A percentile compares a stretch with the other conserved stretches of the same genome.
phyloP scores from a whole-genome alignment of 257 asterid genomes.

The Leptodermis oblonga region DNA sequence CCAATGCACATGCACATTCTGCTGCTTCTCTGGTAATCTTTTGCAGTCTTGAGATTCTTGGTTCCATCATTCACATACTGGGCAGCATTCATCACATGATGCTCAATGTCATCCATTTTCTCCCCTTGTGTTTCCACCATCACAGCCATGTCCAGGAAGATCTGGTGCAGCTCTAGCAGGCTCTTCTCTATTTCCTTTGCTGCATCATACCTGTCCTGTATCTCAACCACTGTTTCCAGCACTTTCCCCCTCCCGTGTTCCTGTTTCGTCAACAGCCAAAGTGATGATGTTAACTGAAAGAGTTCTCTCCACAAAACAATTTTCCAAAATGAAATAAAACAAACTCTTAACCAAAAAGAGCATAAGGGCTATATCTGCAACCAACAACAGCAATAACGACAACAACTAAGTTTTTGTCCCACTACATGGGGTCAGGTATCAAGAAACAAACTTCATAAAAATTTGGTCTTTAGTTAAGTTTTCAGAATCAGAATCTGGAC shows the following conservation, averaged over 20 bases:
- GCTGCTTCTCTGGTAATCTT: slow-evolving; percentile 70
- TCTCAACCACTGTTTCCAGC: slow-evolving; percentile 81
- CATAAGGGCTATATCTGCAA: too few species aligned
- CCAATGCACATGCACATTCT: slow-evolving; percentile 72
- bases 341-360: too few species aligned
- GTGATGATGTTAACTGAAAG: neutral
- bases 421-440: neutral
- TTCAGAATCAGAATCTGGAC: too few species aligned
- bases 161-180: slow-evolving; percentile 86
- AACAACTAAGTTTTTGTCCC: neutral
- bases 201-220: slow-evolving; percentile 66
- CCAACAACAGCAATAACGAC: too few species aligned
- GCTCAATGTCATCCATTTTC: slow-evolving; percentile 85
- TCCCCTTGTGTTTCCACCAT: slow-evolving; percentile 96
- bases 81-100: slow-evolving; percentile 70
- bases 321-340: neutral
- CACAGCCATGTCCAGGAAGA: slow-evolving; percentile 90
- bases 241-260: slow-evolving; percentile 89
- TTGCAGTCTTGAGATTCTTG: slow-evolving; percentile 71
- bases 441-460: too few species aligned
- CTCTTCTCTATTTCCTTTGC: slow-evolving; percentile 90
- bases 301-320: neutral
- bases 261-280: slow-evolving; percentile 20
- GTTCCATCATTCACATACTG: slow-evolving; percentile 64
- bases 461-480: too few species aligned